Evolutionary conservation across 2,329 filamentous ascomycete species (phyloP), one percentile per base, ranked within the genome.

Genomic region (Raffaelea albimanens): DNA sequence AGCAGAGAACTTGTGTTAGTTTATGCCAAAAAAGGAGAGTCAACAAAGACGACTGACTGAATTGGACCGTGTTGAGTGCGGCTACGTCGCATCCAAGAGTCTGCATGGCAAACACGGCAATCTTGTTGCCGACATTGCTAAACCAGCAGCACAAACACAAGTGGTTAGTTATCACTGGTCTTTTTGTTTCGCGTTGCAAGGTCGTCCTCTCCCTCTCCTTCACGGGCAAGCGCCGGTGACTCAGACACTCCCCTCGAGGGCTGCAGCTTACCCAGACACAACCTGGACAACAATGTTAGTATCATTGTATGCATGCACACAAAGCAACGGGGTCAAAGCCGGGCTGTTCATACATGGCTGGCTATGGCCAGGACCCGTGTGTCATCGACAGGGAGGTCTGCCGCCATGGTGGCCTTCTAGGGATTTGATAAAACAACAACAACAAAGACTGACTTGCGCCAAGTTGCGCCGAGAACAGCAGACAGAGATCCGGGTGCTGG

Each of bases 41-140:
- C 9, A 40, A 29, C 21, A 39, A 13, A 44, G 43, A 40, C 33
- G 20, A 68, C 83, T 65, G 71, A 95, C 91, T 97, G 70, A 96
- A 98, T 59, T 98, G 86, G 7, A 98, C 93, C 0, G 93, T 98
- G 63, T 98, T 96, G 58, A 98, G 76, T 2, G 89, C 87, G 9
- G 89, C 85, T 7, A 96, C 91, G 59, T 98, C 91, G 61, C 89
- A 96, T 43, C 93, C 93, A 44, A 98, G 70, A 1, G 86, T 85
- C 65, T 98, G 91, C 75, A 98, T 84, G 55, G 90, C 87, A 61
- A 95, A 94, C 1, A 89, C 89, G 39, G 90, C 90, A 73, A 98
- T 95, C 59, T 91, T 95, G 65, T 98, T 98, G 45, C 93, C 93
- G 56, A 98, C 93, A 75, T 96, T 91, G 63, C 93, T 95, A 63